A percentile compares a stretch with the other conserved stretches of the same genome.
These are phyloP conservation scores for Coemansia sp. DNA, from an alignment of 192 early-diverging fungal species.

Conservation along the genomic window DNA sequence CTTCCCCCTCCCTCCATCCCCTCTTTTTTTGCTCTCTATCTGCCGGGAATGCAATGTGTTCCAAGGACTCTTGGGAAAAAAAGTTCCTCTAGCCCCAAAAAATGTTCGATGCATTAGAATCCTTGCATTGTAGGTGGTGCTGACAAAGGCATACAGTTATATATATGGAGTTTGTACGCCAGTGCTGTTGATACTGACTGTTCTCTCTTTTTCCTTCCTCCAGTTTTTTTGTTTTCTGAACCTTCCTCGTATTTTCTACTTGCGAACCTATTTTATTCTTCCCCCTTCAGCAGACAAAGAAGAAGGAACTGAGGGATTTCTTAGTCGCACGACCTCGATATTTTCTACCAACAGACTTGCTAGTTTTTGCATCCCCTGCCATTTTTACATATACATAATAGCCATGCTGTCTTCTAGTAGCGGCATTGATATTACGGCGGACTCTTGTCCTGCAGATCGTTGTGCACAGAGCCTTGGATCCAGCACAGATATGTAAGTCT, in stretches of 20 bases:
- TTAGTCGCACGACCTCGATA: no score
- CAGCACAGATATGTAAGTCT: constrained; percentile 21
- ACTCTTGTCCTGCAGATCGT: background rate
- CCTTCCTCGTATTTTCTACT: background rate
- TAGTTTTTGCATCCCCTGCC: no score
- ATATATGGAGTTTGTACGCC: no score
- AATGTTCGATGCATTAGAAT: background rate
- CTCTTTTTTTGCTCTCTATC: no score
- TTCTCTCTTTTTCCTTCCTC: background rate
- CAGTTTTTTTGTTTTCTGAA: background rate
- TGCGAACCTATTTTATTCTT: background rate
- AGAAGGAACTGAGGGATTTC: no score
- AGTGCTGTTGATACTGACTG: no score
- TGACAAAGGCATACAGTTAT: constrained; percentile 1
- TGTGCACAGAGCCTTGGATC: background rate
- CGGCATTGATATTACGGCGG: constrained; percentile 5
- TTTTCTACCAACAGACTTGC: no score
- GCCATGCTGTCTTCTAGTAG: constrained; percentile 29
- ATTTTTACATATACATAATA: no score
- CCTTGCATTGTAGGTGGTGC: constrained; percentile 1
- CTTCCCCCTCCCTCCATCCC: no score
- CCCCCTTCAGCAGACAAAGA: background rate
- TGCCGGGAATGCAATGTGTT: background rate
- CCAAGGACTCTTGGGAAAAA: background rate
- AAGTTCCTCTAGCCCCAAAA: background rate